Evolutionary conservation across 495 filamentous ascomycete genomes (phyloP), one percentile per base, ranked within the genome.

Genomic region (Penicillium antarcticum): DNA sequence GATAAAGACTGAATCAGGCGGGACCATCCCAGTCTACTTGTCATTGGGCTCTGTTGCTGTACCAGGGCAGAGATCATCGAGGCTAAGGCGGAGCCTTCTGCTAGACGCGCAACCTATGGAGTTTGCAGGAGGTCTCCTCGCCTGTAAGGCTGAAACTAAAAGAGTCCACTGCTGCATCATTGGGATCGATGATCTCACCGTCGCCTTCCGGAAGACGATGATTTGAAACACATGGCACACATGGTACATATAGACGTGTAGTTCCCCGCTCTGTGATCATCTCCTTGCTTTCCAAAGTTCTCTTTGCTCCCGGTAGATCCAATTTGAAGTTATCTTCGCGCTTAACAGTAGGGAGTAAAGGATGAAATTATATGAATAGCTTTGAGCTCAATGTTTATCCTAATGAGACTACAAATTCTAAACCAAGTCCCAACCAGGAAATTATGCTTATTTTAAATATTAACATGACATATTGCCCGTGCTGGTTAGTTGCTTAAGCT

Each of bases 81-180:
- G 23, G 34, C 14, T 31, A 38, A 47, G 37, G 45, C 34, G 31
- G 23, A 29, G 45, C 37, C 45, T 29, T 23, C 21, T 35, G 18
- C n/a, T 31, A 29, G 34, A 18, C 14, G 34, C 34, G 6, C 29
- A 5, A 47, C 18, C 18, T 13, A 10, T 16, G 33, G 12, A 17
- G 34, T 23, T 4, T 34, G 17, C 32, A 49, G 46, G 52, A 45
- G 42, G 42, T 21, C 39, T 1, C 33, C 41, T 47, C 45, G 42
- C 29, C 32, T 49, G 37, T 61, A 64, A 53, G 61, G 61, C 61
- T 64, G 61, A 64, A 46, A 36, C 55, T 56, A 58, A 44, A 14
- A 34, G 23, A 19, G 24, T 7, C 42, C 40, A 53, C 43, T 18
- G n/a, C 35, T 52, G 58, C 61, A 53, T 58, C 47, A 54, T 48